Evolutionary conservation across 257 asterid genomes (phyloP), one percentile per base, ranked within the genome.

Genomic region (Coffea eugenioides): DNA sequence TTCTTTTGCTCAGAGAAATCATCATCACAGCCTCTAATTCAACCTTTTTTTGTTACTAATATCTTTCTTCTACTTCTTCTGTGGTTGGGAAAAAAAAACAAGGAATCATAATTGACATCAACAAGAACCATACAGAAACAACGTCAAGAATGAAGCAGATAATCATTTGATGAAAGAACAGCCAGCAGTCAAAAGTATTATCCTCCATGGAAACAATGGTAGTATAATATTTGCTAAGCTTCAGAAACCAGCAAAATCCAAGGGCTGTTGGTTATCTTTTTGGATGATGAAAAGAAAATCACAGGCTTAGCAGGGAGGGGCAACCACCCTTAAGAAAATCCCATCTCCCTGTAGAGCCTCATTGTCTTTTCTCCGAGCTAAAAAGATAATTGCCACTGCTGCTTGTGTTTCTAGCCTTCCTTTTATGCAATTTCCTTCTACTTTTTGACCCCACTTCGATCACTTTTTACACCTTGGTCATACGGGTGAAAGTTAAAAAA

Each of bases 291-390:
- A 45, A n/a, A 70, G 66, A 59, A 79, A 76, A 79, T 79, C 84
- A 82, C 45, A 1, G 75, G 84, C 84, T 69, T 13, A 70, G 51
- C 79, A 80, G 86, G 82, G 80, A 82, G 86, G 45, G 73, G 86
- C 82, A 82, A 85, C 82, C 81, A 62, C 86, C 88, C 88, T 80
- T 70, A 9, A 31, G 73, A 57, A 69, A 69, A 54, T 75, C 79
- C 79, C 79, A 45, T 23, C 79, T 59, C 71, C 59, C 78, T 41
- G 45, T 49, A 5, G 13, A 67, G 71, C 71, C 79, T 75, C 79
- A 59, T 74, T 67, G 5, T 74, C 49, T n/a, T 36, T 8, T 43
- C 49, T 61, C 71, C 13, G 79, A 61, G 71, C 71, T 65, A 27
- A 57, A 56, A 13, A 3, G 39, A 13, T 62, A 25, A n/a, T 62